Evolutionary conservation across 805 yeast genomes (phyloP), one percentile per base, ranked within the genome.

Genomic region (Sugiyamaella mastotermitis): DNA sequence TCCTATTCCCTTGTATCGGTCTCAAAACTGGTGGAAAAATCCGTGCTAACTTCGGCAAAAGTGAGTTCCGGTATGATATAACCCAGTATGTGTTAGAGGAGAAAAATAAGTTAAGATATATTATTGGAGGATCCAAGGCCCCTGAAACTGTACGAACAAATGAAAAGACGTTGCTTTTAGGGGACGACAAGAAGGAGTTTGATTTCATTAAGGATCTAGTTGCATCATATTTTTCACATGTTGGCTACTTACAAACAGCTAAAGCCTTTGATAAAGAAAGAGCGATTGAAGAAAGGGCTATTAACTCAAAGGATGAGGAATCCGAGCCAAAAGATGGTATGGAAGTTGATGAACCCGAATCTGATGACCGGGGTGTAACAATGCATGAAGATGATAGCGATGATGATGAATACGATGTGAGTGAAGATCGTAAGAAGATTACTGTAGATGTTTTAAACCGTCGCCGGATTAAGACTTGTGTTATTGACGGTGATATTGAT

Each of bases 11-110:
- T 0, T 54, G 60, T 18, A 57, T 73, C 17, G 72, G 73, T n/a
- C 54, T 73, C 47, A 57, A 62, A 7, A 57, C 62, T 16, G 71
- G 71, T 48, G 65, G 61, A 38, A 42, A 58, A 1, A 59, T 78
- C 4, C 53, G 53, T 8, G 68, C 80, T 3, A 80, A 81, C 49
- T 76, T 80, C 40, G 68, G 69, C 27, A 46, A 45, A 11, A 33
- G 38, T 17, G 78, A 72, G 36, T 82, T 82, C 55, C 60, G 65
- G 37, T 82, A 72, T 51, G 82, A 82, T 53, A 76, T 82, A 42
- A 64, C 67, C 29, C 66, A 68, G 27, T 77, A 78, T 53, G 68
- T 76, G 26, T 57, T 62, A 18, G 58, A 58, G 9, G 66, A 70
- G 58, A 78, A 76, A 46, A 46, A 51, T 7, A 51, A 47, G 32